Percentiles rank a stretch among this genome's conserved stretches.
Evolutionary conservation across 2,329 filamentous ascomycete genomes (phyloP).

Genomic region (Colletotrichum incanum): DNA sequence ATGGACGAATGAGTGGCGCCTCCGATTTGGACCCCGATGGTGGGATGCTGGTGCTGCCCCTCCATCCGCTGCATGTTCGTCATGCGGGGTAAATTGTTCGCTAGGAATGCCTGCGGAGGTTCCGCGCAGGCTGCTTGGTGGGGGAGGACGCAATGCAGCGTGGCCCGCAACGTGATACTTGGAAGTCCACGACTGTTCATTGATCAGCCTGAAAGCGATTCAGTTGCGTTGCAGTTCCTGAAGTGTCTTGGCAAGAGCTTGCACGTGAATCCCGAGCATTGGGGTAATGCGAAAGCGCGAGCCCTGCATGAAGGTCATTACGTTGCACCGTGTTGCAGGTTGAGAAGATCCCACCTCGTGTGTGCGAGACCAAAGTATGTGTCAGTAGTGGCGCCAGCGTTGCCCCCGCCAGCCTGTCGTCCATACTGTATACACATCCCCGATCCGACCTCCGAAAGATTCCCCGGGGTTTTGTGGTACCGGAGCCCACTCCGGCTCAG

Average conservation of each 20-base stretch:
- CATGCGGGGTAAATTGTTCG: slow-evolving; percentile 34
- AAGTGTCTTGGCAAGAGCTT: not conserved
- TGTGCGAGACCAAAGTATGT: not conserved
- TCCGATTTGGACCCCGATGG: slow-evolving; percentile 23
- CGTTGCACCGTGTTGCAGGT: slow-evolving; percentile 23
- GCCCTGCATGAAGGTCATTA: slow-evolving; percentile 14
- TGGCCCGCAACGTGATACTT: not conserved
- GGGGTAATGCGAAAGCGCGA: not conserved
- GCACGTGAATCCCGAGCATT: not conserved
- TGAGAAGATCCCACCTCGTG: slow-evolving; percentile 12
- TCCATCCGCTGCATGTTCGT: slow-evolving; percentile 25
- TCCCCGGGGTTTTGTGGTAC: slow-evolving; percentile 1
- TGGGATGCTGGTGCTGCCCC: slow-evolving; percentile 23
- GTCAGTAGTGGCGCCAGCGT: not conserved
- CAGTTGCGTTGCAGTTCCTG: not conserved
- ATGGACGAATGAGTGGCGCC: not conserved
- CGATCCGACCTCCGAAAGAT: slow-evolving; percentile 12
- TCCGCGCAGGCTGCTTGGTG: not conserved
- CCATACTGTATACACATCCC: not conserved
- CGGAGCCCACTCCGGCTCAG: slow-evolving; percentile 7
- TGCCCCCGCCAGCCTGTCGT: not conserved
- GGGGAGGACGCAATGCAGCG: not conserved
- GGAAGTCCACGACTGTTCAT: not conserved
- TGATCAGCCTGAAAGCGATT: not conserved
- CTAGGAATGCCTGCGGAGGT: not conserved